Percentiles rank a stretch among this genome's conserved stretches.
Conservation (phyloP, 345 rosid genomes). For the Pistacia atlantica region DNA sequence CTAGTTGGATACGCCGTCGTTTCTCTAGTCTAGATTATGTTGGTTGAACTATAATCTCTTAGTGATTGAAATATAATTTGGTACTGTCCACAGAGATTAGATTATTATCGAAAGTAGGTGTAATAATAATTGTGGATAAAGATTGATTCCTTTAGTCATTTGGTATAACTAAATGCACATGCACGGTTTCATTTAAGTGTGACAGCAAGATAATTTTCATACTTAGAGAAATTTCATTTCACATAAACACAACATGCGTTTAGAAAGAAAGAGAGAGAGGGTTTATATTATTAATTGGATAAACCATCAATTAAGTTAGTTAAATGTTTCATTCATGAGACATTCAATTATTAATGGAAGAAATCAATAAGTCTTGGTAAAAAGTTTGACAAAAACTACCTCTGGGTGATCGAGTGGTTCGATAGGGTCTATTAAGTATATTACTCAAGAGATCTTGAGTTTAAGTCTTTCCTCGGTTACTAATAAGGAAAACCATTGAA, state of each 20-base stretch:
- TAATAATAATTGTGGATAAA: constrained; percentile 32
- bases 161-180: constrained; percentile 51
- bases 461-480: too few species aligned
- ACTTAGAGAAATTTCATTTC: background rate
- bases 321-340: too few species aligned
- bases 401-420: too few species aligned
- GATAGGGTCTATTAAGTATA: too few species aligned
- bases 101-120: constrained; percentile 34
- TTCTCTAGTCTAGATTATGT: constrained; percentile 11
- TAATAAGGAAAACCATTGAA: too few species aligned
- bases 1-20: constrained; percentile 13
- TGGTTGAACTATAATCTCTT: constrained; percentile 16
- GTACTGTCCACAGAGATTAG: constrained; percentile 15
- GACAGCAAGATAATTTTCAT: constrained; percentile 21
- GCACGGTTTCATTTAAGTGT: constrained; percentile 37
- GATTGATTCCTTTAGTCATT: constrained; percentile 33
- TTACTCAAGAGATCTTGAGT: too few species aligned
- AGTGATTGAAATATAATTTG: background rate
- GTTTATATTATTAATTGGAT: background rate
- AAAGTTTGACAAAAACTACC: too few species aligned
- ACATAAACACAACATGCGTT: background rate
- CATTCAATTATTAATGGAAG: too few species aligned
- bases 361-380: too few species aligned
- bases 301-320: too few species aligned
- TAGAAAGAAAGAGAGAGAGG: background rate